Percentiles rank a stretch among this genome's conserved stretches.
Conservation (phyloP, 768 basidiomycete species). For the Tulasnella sp. region DNA sequence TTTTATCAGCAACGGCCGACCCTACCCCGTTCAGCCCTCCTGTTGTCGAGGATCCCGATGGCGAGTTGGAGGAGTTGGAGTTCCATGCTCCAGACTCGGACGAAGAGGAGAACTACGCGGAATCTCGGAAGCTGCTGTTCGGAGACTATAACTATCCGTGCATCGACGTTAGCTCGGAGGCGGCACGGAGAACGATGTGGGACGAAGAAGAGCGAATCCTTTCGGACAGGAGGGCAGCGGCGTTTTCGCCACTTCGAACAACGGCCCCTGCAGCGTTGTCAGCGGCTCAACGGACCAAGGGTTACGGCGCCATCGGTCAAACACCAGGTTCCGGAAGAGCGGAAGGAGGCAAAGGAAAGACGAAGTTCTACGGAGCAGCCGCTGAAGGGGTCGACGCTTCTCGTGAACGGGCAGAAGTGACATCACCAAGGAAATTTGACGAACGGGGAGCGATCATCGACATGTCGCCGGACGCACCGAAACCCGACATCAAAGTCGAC, state of each 20-base stretch:
- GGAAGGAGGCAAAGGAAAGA: constrained; percentile 2
- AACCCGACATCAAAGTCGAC: constrained; percentile 24
- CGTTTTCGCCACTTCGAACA: constrained; percentile 42
- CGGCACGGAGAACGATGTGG: constrained; percentile 54
- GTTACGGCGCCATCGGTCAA: constrained; percentile 44
- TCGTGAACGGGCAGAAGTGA: background rate
- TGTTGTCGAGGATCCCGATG: constrained; percentile 15
- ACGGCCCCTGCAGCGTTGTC: constrained; percentile 9
- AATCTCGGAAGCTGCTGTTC: constrained; percentile 71
- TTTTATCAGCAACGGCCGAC: constrained; percentile 18
- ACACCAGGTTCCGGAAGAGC: background rate
- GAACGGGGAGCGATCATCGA: constrained; percentile 30
- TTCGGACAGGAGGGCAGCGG: constrained; percentile 59
- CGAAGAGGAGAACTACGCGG: constrained; percentile 65
- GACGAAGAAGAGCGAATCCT: constrained; percentile 79
- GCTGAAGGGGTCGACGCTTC: background rate
- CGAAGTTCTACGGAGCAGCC: constrained; percentile 16
- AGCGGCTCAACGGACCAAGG: constrained; percentile 17
- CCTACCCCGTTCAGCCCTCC: constrained; percentile 31
- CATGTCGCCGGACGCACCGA: constrained; percentile 32
- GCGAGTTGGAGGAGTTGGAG: constrained; percentile 27
- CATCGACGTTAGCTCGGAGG: constrained; percentile 76
- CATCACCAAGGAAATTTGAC: background rate
- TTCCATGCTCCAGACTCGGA: constrained; percentile 58
- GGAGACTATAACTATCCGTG: constrained; percentile 87